Percentiles rank a stretch among this genome's conserved stretches.
Evolutionary conservation across 2,329 filamentous ascomycete species (phyloP).

Genomic region (Acrocalymma vagum): DNA sequence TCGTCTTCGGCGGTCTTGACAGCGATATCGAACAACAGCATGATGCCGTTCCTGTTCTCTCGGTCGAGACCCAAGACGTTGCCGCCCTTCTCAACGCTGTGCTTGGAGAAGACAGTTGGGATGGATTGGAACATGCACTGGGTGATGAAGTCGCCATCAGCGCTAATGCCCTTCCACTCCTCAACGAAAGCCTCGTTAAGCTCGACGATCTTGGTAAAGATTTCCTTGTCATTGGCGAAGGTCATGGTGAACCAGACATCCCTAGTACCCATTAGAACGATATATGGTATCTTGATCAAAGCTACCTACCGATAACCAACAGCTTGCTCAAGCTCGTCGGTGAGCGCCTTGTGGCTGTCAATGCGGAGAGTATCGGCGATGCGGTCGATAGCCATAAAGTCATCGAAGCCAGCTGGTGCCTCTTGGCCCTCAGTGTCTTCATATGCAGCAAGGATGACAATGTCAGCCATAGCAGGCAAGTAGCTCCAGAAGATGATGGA

Average conservation of each 20-base stretch:
- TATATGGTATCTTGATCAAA: background rate
- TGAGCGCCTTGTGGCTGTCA: slow-evolving; percentile 30
- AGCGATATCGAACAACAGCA: slow-evolving; percentile 27
- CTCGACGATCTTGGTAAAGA: slow-evolving; percentile 29
- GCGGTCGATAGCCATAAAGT: slow-evolving; percentile 27
- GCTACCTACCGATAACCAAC: slow-evolving; percentile 27
- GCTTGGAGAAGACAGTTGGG: slow-evolving; percentile 23
- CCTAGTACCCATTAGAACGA: slow-evolving; percentile 14
- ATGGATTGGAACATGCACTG: slow-evolving; percentile 35
- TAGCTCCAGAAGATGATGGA: slow-evolving; percentile 35
- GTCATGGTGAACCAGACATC: slow-evolving; percentile 35
- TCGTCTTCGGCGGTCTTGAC: slow-evolving; percentile 25
- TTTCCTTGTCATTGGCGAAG: slow-evolving; percentile 26
- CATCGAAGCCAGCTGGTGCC: slow-evolving; percentile 26
- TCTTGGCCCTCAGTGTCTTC: slow-evolving; percentile 28
- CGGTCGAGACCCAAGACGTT: slow-evolving; percentile 35
- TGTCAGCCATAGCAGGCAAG: slow-evolving; percentile 17
- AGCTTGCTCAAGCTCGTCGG: slow-evolving; percentile 32
- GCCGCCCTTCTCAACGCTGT: slow-evolving; percentile 27
- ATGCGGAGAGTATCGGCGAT: slow-evolving; percentile 25
- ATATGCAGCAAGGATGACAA: slow-evolving; percentile 28
- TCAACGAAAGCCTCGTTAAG: slow-evolving; percentile 27
- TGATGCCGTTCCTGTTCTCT: slow-evolving; percentile 24
- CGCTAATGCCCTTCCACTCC: slow-evolving; percentile 17
- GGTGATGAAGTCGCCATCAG: slow-evolving; percentile 28